Evolutionary conservation across 345 rosid genomes (phyloP).

Genomic region (Hibiscus tridactylites): DNA sequence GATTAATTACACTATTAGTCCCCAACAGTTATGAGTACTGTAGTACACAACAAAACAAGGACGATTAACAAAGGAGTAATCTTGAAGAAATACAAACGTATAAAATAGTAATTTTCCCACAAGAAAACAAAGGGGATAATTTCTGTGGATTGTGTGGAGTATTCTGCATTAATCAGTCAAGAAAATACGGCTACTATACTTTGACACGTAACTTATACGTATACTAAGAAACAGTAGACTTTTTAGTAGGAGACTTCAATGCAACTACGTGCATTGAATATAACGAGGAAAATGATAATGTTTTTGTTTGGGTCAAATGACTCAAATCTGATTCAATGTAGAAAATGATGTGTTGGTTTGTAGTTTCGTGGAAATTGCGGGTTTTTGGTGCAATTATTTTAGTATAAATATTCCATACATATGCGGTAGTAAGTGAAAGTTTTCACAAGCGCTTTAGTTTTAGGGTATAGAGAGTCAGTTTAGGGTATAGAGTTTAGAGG

Average conservation of each 20-base stretch:
- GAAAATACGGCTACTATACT: conserved; percentile 43
- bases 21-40: no score
- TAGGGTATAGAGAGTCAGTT: no score
- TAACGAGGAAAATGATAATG: background rate
- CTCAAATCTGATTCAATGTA: conserved; percentile 16
- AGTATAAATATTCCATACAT: no score
- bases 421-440: no score
- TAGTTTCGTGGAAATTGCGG: conserved; percentile 9
- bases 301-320: conserved; percentile 6
- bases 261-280: conserved; percentile 25
- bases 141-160: background rate
- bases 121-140: conserved; percentile 11
- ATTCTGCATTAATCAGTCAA: conserved; percentile 34
- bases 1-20: no score
- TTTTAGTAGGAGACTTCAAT: conserved; percentile 31
- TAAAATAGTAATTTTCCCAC: background rate
- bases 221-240: conserved; percentile 12
- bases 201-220: conserved; percentile 41
- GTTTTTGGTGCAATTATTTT: background rate
- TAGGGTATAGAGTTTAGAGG: no score
- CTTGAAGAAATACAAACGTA: background rate
- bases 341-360: background rate
- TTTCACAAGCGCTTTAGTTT: no score
- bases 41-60: background rate
- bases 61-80: background rate